phyloP scores from a whole-genome alignment of 148 eudicot species.

The Chenopodium suecicum region DNA sequence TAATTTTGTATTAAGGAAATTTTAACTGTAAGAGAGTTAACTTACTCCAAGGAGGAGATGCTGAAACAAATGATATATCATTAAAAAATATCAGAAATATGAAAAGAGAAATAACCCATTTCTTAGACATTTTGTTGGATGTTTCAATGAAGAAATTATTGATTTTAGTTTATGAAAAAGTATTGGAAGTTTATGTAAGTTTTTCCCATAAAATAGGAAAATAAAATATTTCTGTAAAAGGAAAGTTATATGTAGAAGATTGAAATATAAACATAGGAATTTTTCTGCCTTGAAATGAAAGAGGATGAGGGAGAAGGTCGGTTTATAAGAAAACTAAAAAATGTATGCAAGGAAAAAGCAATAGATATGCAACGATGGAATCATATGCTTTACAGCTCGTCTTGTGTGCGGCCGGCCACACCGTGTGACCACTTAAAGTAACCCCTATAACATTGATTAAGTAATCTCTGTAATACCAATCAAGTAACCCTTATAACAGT shows the following conservation, averaged over 20 bases:
- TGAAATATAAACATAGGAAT: neutral
- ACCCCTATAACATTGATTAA: no score
- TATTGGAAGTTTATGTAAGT: neutral
- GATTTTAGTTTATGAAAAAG: neutral
- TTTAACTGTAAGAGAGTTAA: neutral
- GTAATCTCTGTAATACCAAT: no score
- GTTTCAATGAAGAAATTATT: neutral
- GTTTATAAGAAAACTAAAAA: no score
- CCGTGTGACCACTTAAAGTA: no score
- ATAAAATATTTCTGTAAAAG: neutral
- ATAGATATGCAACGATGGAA: slow-evolving; percentile 3
- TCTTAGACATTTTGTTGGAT: slow-evolving; percentile 35
- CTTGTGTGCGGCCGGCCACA: no score
- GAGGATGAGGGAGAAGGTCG: neutral
- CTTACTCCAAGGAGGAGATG: slow-evolving; percentile 81
- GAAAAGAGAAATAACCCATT: slow-evolving; percentile 35
- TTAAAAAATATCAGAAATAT: slow-evolving; percentile 33
- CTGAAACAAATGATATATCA: slow-evolving; percentile 58
- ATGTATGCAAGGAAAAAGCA: neutral
- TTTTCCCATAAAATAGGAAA: neutral
- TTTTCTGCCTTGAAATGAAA: neutral
- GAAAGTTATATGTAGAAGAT: neutral
- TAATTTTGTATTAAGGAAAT: neutral
- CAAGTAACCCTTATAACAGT: no score
- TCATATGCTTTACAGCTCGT: slow-evolving; percentile 17